Evolutionary conservation across 2,329 filamentous ascomycete species (phyloP), one percentile per base, ranked within the genome.

Genomic region (Ophiostoma perfectum): DNA sequence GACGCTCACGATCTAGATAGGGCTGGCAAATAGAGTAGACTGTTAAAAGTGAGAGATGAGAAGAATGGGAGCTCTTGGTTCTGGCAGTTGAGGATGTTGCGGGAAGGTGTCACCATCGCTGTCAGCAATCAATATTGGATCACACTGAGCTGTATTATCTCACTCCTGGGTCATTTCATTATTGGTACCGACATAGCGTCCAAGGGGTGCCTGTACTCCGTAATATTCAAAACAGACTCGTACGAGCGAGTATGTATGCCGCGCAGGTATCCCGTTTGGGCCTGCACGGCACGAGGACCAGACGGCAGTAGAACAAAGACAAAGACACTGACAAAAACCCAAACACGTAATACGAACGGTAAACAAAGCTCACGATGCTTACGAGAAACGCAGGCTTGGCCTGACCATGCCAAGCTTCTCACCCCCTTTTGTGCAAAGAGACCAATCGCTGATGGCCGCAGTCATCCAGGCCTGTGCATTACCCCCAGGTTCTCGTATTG

Each of bases 401-500:
- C 45, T 14, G 14, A 47, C 5, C 11, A 16, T 8, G 49, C 49
- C 49, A 55, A 55, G 49, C 49, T 55, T 55, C 49, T 11, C 49
- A 55, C 49, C 49, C 42, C 49, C 49, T 36, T 55, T 36, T 27
- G 6, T 1, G 16, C 16, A 52, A 18, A 55, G 8, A 5, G 18
- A 55, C 49, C 49, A 55, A 55, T 55, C 0, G 12, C 12, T 7
- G 49, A 4, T 55, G 49, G 49, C 49, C 49, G 18, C 49, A 9
- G 49, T 55, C 49, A 55, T 55, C 49, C 18, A 8, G 49, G 49
- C 49, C 49, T 55, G 49, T 55, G 49, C 49, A 12, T 16, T 47
- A 55, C 27, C 49, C 49, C 49, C 49, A 55, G 49, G 49, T 55
- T 55, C 49, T 55, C 49, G 49, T 55, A 55, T 55, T 55, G 27